These are phyloP conservation scores for Proliferodiscus dingleyae DNA, from an alignment of 2,329 filamentous ascomycete species.

Conservation along the genomic window DNA sequence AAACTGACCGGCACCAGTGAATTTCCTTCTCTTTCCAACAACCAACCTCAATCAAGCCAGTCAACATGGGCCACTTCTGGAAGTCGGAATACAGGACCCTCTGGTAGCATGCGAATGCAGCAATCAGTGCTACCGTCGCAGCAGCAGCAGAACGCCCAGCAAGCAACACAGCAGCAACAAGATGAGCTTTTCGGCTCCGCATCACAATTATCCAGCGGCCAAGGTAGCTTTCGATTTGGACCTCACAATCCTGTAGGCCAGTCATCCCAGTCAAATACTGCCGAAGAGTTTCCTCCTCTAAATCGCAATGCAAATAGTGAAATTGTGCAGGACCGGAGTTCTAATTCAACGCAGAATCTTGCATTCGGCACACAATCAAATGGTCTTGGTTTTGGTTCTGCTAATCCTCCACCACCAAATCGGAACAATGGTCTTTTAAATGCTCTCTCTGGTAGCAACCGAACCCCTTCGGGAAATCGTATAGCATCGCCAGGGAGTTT, in stretches of 20 bases:
- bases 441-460: slow-evolving; percentile 55
- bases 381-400: slow-evolving; percentile 33
- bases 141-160: slow-evolving; percentile 28
- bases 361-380: slow-evolving; percentile 47
- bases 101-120: slow-evolving; percentile 28
- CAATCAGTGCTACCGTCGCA: slow-evolving; percentile 25
- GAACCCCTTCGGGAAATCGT: slow-evolving; percentile 40
- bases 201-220: slow-evolving; percentile 28
- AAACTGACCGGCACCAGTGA: slow-evolving; percentile 43
- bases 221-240: slow-evolving; percentile 31
- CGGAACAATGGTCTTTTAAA: slow-evolving; percentile 59
- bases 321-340: slow-evolving; percentile 50
- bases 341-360: slow-evolving; percentile 50
- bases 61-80: slow-evolving; percentile 31
- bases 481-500: slow-evolving; percentile 27
- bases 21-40: slow-evolving; percentile 62
- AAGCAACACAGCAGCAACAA: slow-evolving; percentile 31
- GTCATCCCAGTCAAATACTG: slow-evolving; percentile 36
- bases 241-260: slow-evolving; percentile 31
- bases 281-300: slow-evolving; percentile 60
- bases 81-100: slow-evolving; percentile 25
- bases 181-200: slow-evolving; percentile 32
- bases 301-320: slow-evolving; percentile 54
- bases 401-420: slow-evolving; percentile 36
- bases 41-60: slow-evolving; percentile 39